These are phyloP conservation scores for Cryphonectria radicalis DNA, from an alignment of 2,329 filamentous ascomycete species.

Conservation along the genomic window DNA sequence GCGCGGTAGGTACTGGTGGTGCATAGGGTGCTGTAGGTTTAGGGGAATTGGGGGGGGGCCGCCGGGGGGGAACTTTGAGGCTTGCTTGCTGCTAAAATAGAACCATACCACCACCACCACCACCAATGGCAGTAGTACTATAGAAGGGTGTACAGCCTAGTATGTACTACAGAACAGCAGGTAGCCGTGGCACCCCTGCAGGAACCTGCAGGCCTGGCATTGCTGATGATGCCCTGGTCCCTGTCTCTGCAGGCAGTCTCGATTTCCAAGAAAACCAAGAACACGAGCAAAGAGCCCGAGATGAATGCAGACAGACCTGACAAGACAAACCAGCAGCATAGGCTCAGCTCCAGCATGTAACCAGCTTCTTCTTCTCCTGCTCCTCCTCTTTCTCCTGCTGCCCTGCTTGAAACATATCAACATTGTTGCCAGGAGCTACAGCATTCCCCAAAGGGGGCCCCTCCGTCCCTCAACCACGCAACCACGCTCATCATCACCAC, in stretches of 20 bases:
- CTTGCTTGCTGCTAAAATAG: neutral
- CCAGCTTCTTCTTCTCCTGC: neutral
- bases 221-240: neutral
- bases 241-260: neutral
- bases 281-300: slow-evolving; percentile 1
- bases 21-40: neutral
- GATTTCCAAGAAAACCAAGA: slow-evolving; percentile 1
- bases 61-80: neutral
- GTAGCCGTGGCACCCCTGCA: neutral
- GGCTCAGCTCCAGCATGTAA: neutral
- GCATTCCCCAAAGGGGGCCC: neutral
- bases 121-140: too few species aligned
- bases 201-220: neutral
- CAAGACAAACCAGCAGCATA: neutral
- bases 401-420: neutral
- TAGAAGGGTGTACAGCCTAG: neutral
- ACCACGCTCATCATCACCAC: neutral
- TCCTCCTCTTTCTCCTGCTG: neutral
- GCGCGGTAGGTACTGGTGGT: too few species aligned
- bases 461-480: neutral
- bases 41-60: too few species aligned
- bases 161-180: neutral
- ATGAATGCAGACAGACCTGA: neutral
- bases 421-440: neutral
- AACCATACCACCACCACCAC: neutral